Conservation (phyloP, 2,329 filamentous ascomycete species). For the Trichoderma harzianum region DNA sequence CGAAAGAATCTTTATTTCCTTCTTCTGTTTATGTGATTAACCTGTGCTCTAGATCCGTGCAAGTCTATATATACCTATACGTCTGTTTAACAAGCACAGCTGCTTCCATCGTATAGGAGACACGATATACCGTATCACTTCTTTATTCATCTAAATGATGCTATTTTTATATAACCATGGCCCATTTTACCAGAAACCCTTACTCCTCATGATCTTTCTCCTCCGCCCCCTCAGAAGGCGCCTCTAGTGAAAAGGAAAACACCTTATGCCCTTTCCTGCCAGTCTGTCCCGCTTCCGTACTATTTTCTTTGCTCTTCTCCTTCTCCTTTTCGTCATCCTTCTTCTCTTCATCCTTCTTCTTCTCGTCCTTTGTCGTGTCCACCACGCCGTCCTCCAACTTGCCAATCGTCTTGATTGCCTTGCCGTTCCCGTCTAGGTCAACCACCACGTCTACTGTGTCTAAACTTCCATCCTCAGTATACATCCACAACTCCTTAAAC, state of each 20-base stretch:
- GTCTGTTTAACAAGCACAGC: neutral
- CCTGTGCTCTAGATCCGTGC: too few relatives aligned
- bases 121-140: neutral
- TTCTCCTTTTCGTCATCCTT: constrained; percentile 19
- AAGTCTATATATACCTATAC: neutral
- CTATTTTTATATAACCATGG: neutral
- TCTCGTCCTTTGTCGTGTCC: constrained; percentile 33
- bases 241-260: constrained; percentile 35
- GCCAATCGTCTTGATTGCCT: constrained; percentile 40
- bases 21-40: neutral
- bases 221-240: constrained; percentile 21
- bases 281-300: constrained; percentile 17
- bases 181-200: neutral
- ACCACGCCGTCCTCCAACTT: constrained; percentile 38
- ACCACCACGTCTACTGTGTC: constrained; percentile 55
- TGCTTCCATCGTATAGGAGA: neutral
- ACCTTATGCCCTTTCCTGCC: constrained; percentile 29
- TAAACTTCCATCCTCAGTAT: constrained; percentile 67
- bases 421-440: constrained; percentile 50
- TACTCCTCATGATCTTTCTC: neutral
- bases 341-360: constrained; percentile 25
- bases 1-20: neutral
- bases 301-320: constrained; percentile 18
- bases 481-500: constrained; percentile 71
- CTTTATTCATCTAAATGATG: neutral